These are phyloP conservation scores for Pythium folliculosum DNA, from an alignment of 352 stramenopile genomes.

Conservation along the genomic window DNA sequence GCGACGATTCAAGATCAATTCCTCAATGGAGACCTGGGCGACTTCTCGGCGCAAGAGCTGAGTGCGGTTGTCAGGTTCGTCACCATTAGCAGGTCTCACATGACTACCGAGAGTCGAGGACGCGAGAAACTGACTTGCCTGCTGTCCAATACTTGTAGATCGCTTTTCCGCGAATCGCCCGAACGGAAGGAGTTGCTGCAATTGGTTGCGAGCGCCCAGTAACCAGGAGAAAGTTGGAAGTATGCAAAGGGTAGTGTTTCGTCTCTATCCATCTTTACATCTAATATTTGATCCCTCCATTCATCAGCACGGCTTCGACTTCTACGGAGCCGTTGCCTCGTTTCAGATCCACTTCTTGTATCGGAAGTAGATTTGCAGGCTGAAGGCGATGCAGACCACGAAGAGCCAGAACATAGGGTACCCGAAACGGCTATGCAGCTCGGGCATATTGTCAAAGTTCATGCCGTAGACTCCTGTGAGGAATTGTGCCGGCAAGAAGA, in stretches of 20 bases:
- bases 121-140: neutral
- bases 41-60: slow-evolving; percentile 49
- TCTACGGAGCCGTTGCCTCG: neutral
- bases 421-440: slow-evolving; percentile 79
- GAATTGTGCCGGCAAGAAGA: slow-evolving; percentile 88
- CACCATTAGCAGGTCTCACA: neutral
- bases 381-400: slow-evolving; percentile 63
- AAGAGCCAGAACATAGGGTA: slow-evolving; percentile 86
- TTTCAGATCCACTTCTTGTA: slow-evolving; percentile 82
- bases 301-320: neutral
- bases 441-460: slow-evolving; percentile 91
- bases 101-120: neutral
- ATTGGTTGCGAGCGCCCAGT: slow-evolving; percentile 1
- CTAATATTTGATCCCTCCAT: no score
- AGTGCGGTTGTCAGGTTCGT: slow-evolving; percentile 47
- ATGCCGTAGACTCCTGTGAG: slow-evolving; percentile 89
- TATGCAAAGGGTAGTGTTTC: no score
- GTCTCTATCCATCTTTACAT: no score
- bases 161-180: slow-evolving; percentile 62
- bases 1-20: slow-evolving; percentile 64
- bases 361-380: slow-evolving; percentile 79
- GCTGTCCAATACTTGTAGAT: slow-evolving; percentile 27
- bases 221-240: no score
- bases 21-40: slow-evolving; percentile 38
- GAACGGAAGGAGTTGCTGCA: slow-evolving; percentile 52